Base-by-base conservation (phyloP, 192 early-diverging fungal species). In the Backusella luteola region DNA sequence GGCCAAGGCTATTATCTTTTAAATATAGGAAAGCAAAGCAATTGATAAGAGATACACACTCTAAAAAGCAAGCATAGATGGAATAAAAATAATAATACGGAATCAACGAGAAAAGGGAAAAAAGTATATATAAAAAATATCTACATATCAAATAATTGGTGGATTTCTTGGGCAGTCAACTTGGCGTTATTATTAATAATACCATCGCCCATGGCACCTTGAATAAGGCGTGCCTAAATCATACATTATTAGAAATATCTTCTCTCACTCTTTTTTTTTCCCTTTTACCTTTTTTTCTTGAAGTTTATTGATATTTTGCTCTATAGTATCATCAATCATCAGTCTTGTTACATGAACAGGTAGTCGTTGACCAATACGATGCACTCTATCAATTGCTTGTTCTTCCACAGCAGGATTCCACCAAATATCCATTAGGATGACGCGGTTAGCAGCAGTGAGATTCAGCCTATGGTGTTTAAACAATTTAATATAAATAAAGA, bases 361-460 rank as follows among this genome's bases (percentile, higher is more conserved):
- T 23, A 78, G 66, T 11, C 71, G 83, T 79, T 95, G 94, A 32
- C 94, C 94, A 34, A 95, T 89, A 8, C 94, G 88, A 77, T 95
- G 92, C 4, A 95, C 90, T 46, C 94, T 88, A 79, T 95, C 94
- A 26, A 95, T 91, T 0, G 94, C 94, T 82, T 95, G 93, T 9
- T 79, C 79, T 87, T 93, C 92, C 7, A 93, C 68, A 8, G 89
- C 87, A 23, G 92, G 92, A 77, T 93, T 93, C 92, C 91, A 92
- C 95, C 95, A 96, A 49, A 93, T 80, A 72, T 94, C 92, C 80
- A 94, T 85, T 35, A 96, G 73, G 36, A 96, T 91, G 6, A 96
- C 90, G 21, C 85, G 82, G 73, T 80, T 84, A 9, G 94, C 94
- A n/a, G 88, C 86, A 1, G 92, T 93, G 76, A 95, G 80, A 68